Evolutionary conservation across 192 early-diverging fungal genomes (phyloP).

Genomic region (Coemansia sp.): DNA sequence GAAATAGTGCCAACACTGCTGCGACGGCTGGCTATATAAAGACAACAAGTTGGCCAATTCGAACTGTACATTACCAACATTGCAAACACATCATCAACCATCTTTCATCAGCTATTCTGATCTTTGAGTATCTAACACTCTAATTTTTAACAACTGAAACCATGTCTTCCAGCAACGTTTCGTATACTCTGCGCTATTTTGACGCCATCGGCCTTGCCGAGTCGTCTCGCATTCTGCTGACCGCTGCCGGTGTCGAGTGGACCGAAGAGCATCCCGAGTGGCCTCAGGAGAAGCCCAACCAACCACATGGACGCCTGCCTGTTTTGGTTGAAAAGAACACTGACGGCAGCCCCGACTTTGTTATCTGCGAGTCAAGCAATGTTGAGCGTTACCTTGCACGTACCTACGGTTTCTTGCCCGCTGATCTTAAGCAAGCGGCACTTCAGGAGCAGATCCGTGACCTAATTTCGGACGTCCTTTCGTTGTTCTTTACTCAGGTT

Average conservation of each 20-base stretch:
- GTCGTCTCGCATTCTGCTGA: slow-evolving; percentile 33
- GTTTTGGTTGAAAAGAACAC: slow-evolving; percentile 27
- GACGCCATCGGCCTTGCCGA: slow-evolving; percentile 21
- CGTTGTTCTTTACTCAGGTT: not conserved
- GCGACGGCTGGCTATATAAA: too few species aligned
- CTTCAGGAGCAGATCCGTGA: slow-evolving; percentile 21
- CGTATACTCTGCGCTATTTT: slow-evolving; percentile 36
- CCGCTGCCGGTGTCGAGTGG: slow-evolving; percentile 41
- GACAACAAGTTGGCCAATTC: too few species aligned
- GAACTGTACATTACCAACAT: too few species aligned
- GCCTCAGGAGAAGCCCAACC: slow-evolving; percentile 22
- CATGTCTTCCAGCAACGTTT: slow-evolving; percentile 6
- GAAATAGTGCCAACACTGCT: too few species aligned
- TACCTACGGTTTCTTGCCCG: slow-evolving; percentile 47
- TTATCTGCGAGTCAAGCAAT: slow-evolving; percentile 1
- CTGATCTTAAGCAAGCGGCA: slow-evolving; percentile 30
- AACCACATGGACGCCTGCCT: slow-evolving; percentile 31
- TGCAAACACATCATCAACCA: not conserved
- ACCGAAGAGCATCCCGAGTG: slow-evolving; percentile 27
- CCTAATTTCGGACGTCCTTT: slow-evolving; percentile 10
- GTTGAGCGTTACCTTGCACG: slow-evolving; percentile 56
- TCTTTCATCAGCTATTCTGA: not conserved
- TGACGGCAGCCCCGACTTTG: slow-evolving; percentile 6
- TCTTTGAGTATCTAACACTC: not conserved
- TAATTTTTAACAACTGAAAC: not conserved